Base-by-base conservation (phyloP, 345 rosid species). In the Populus euphratica region DNA sequence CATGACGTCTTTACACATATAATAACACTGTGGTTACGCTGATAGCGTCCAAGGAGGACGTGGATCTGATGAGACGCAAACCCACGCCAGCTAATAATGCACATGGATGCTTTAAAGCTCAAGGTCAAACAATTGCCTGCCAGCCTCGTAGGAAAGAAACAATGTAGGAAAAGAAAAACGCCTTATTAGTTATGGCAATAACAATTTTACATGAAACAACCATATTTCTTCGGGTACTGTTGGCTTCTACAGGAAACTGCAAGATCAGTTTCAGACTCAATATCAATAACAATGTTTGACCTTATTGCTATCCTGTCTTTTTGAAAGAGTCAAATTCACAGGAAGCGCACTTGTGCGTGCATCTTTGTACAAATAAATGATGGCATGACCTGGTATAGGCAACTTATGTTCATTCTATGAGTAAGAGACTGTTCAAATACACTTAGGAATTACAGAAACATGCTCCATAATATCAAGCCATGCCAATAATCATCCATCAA, bases 401-500 rank as follows among this genome's bases (percentile, higher is more conserved):
- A 12, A 12, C 63, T 59, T n/a, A 59, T 59, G 29, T n/a, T 59
- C 63, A 59, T 59, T 47, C 18, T 47, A 8, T n/a, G 25, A n/a
- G 14, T 0, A 1, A 59, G 29, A 3, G 29, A n/a, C 63, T 59
- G 64, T 25, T 59, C 23, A 59, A 74, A 74, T 43, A 21, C 43
- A 20, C 14, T 41, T 12, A n/a, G 18, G n/a, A 68, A 17, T 16
- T 36, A 2, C 2, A 27, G 68, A 16, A 36, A 54, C 43, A 23
- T 54, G 67, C 52, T 69, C 52, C 31, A 56, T 18, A 68, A 54
- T 1, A 65, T 65, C 36, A 29, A 59, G 63, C 29, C 29, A 59
- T 59, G 16, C 29, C 63, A n/a, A 59, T 59, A 23, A 59, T 23
- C 29, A 59, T 23, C 29, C 25, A 77, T 93, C 90, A 94, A 80